Conservation (phyloP, 768 basidiomycete species). For the Rhizopogon roseolus region DNA sequence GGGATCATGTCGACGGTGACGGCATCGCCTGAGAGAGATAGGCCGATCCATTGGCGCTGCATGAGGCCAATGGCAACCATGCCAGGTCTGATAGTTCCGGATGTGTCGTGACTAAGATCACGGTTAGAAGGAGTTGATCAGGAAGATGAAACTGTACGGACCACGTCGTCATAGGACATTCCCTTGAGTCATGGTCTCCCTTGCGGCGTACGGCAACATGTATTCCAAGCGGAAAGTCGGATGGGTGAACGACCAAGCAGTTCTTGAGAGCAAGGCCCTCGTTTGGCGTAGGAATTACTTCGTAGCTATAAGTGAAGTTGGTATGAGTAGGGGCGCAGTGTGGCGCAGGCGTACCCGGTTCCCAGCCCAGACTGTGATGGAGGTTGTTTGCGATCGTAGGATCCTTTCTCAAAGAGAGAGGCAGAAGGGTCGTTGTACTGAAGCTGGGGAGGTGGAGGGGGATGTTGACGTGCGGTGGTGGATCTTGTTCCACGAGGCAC, state of each 20-base stretch:
- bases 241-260: conserved; percentile 72
- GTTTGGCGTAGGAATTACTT: conserved; percentile 57
- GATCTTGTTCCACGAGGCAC: conserved; percentile 37
- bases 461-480: conserved; percentile 23
- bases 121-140: conserved; percentile 20
- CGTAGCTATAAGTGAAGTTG: conserved; percentile 33
- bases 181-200: conserved; percentile 22
- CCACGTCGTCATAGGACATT: conserved; percentile 70
- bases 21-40: conserved; percentile 73
- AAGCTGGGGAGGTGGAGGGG: conserved; percentile 32
- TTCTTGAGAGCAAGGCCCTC: conserved; percentile 74
- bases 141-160: conserved; percentile 29
- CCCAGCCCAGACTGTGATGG: conserved; percentile 23
- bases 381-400: conserved; percentile 36
- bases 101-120: conserved; percentile 66
- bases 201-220: conserved; percentile 67
- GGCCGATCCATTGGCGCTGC: conserved; percentile 87
- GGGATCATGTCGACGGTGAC: conserved; percentile 66
- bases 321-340: background rate
- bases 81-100: conserved; percentile 63
- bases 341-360: conserved; percentile 15
- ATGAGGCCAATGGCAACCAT: conserved; percentile 70
- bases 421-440: conserved; percentile 53
- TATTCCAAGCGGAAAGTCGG: conserved; percentile 67
- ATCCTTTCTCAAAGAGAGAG: conserved; percentile 46